Percentiles rank a stretch among this genome's conserved stretches.
phyloP scores from a whole-genome alignment of 305 asterid genomes.

The Fraxinus baroniana region DNA sequence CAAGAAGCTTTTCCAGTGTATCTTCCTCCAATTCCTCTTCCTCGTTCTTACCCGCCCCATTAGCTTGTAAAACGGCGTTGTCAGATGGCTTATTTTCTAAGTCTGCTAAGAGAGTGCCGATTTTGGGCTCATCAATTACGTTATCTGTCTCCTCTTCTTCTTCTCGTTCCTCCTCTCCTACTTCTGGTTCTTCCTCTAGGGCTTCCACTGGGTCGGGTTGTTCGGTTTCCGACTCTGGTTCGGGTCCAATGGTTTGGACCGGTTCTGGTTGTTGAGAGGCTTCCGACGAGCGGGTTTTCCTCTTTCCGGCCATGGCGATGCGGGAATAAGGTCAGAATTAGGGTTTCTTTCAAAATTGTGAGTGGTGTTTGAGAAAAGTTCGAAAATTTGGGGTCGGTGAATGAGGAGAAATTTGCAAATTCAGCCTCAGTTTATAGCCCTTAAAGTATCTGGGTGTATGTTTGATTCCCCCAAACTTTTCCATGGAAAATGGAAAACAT shows the following conservation, averaged over 20 bases:
- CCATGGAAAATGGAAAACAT: no score
- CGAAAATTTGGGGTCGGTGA: not conserved
- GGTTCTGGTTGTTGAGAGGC: constrained; percentile 38
- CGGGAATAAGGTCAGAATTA: constrained; percentile 4
- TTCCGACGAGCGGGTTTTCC: constrained; percentile 66
- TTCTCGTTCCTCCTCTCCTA: constrained; percentile 20
- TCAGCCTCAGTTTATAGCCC: not conserved
- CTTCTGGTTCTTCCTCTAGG: constrained; percentile 16
- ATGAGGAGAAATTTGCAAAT: not conserved
- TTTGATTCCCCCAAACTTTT: no score
- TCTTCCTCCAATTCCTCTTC: constrained; percentile 68
- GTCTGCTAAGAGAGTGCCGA: constrained; percentile 6
- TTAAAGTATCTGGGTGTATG: not conserved
- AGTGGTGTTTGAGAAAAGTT: not conserved
- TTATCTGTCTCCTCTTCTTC: constrained; percentile 4
- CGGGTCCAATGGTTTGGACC: constrained; percentile 27
- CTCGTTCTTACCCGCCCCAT: constrained; percentile 34
- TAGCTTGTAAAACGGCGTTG: constrained; percentile 23
- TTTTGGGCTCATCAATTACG: not conserved
- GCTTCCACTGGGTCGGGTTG: constrained; percentile 21
- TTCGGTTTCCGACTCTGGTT: constrained; percentile 20
- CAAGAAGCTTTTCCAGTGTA: constrained; percentile 73
- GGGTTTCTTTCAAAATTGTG: not conserved
- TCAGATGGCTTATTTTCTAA: constrained; percentile 27
- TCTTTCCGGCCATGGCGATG: constrained; percentile 58